Evolutionary conservation across 106 monocot genomes (phyloP), one percentile per base, ranked within the genome.

Genomic region (Ottelia alismoides): DNA sequence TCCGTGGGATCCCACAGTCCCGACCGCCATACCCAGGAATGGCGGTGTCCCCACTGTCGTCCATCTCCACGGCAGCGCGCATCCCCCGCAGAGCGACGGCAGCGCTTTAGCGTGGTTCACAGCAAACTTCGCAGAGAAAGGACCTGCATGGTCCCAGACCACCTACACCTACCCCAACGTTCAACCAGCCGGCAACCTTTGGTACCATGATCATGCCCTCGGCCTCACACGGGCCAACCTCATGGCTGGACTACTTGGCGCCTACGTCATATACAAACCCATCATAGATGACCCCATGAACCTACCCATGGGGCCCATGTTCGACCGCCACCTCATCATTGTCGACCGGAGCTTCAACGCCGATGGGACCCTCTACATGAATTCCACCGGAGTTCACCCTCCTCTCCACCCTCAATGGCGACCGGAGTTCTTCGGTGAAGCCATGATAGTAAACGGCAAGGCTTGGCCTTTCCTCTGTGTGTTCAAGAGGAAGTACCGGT

Each of bases 101-200:
- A n/a, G n/a, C n/a, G n/a, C n/a, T n/a, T n/a, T n/a, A n/a, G n/a
- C n/a, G n/a, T n/a, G n/a, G n/a, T n/a, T 20, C 7, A 50, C 18
- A 12, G 49, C 18, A 20, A 20, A 12, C 0, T 20, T 12, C 0
- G 0, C 49, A n/a, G 11, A 7, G 9, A 7, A 0, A 50, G 0
- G 18, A 0, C 18, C 20, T 6, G 7, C 18, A n/a, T n/a, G n/a
- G n/a, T n/a, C n/a, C n/a, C n/a, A n/a, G n/a, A n/a, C n/a, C n/a
- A n/a, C n/a, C n/a, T n/a, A 50, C 49, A 50, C 49, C 18, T 50
- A 50, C 49, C 0, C 49, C 18, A 50, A 50, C 49, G 49, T 50
- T 20, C 20, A 50, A 20, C 49, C 16, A 12, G 49, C 49, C 18
- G 11, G 49, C 18, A 50, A 50, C 20, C n/a, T n/a, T n/a, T n/a